A percentile compares a stretch with the other conserved stretches of the same genome.
These are phyloP conservation scores for Croton laevigatus DNA, from an alignment of 441 rosid genomes.

Conservation along the genomic window DNA sequence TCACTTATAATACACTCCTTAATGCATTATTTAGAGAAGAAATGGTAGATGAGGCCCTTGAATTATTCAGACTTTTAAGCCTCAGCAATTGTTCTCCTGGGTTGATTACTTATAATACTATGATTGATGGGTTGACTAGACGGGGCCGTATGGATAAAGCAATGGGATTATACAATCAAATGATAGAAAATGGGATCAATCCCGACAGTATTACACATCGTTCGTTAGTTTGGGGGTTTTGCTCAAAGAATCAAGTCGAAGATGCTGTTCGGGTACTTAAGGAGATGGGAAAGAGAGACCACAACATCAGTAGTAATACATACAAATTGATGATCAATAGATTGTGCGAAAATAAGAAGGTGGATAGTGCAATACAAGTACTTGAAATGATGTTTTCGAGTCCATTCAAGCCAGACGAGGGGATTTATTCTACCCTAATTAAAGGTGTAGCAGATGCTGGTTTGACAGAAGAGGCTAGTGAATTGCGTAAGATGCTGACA, in stretches of 20 bases:
- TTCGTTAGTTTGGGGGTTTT: slow-evolving; percentile 65
- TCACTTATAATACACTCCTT: slow-evolving; percentile 73
- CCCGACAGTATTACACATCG: slow-evolving; percentile 81
- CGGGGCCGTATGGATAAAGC: slow-evolving; percentile 55
- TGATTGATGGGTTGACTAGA: slow-evolving; percentile 65
- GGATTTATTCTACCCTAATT: slow-evolving; percentile 38
- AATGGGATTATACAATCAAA: slow-evolving; percentile 42
- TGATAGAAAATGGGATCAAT: slow-evolving; percentile 48
- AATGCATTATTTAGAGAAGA: slow-evolving; percentile 65
- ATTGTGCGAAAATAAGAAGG: slow-evolving; percentile 54
- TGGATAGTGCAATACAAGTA: slow-evolving; percentile 63
- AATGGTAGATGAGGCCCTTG: slow-evolving; percentile 59
- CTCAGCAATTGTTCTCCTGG: slow-evolving; percentile 50
- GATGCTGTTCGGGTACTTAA: slow-evolving; percentile 55
- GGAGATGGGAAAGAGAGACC: slow-evolving; percentile 51
- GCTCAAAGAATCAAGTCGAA: slow-evolving; percentile 41
- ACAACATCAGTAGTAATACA: slow-evolving; percentile 42
- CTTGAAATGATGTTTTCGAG: slow-evolving; percentile 65
- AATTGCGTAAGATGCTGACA: slow-evolving; percentile 50
- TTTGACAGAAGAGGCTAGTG: slow-evolving; percentile 56
- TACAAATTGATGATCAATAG: slow-evolving; percentile 51
- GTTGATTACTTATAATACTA: slow-evolving; percentile 64
- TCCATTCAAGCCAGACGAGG: slow-evolving; percentile 48
- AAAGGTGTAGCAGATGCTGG: slow-evolving; percentile 60
- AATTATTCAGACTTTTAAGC: slow-evolving; percentile 43